Conservation (phyloP, 2,329 filamentous ascomycete species). For the Cercospora sp. region DNA sequence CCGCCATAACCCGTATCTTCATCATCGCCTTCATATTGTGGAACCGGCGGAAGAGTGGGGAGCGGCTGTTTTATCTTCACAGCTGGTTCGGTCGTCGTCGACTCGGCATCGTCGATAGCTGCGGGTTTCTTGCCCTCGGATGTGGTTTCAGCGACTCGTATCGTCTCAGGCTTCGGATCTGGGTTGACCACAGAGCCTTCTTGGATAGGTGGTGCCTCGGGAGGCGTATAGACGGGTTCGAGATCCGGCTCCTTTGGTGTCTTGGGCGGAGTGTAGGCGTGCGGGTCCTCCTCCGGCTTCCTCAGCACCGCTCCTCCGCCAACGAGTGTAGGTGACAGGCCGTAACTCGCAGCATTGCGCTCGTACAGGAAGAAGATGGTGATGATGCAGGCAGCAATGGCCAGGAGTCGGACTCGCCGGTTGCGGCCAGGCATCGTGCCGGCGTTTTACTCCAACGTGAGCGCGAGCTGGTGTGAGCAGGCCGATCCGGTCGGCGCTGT, state of each 20-base stretch:
- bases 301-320: constrained; percentile 28
- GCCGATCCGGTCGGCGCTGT: constrained; percentile 13
- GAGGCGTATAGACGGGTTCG: constrained; percentile 11
- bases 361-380: constrained; percentile 33
- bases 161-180: constrained; percentile 13
- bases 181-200: constrained; percentile 10
- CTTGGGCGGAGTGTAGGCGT: constrained; percentile 13
- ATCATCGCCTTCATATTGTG: constrained; percentile 11
- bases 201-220: not conserved
- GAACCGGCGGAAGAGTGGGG: constrained; percentile 14
- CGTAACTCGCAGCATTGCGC: constrained; percentile 20
- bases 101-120: not conserved
- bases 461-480: constrained; percentile 11
- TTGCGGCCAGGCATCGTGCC: constrained; percentile 30
- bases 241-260: constrained; percentile 9
- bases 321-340: constrained; percentile 19
- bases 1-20: constrained; percentile 8
- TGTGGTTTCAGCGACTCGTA: not conserved
- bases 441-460: not conserved
- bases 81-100: not conserved
- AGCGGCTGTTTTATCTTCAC: constrained; percentile 6
- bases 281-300: constrained; percentile 17
- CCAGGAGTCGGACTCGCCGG: constrained; percentile 31
- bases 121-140: not conserved
- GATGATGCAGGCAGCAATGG: constrained; percentile 29